A percentile compares a stretch with the other conserved stretches of the same genome.
These are phyloP conservation scores for Diversispora eburnea DNA, from an alignment of 192 early-diverging fungal genomes.

Conservation along the genomic window DNA sequence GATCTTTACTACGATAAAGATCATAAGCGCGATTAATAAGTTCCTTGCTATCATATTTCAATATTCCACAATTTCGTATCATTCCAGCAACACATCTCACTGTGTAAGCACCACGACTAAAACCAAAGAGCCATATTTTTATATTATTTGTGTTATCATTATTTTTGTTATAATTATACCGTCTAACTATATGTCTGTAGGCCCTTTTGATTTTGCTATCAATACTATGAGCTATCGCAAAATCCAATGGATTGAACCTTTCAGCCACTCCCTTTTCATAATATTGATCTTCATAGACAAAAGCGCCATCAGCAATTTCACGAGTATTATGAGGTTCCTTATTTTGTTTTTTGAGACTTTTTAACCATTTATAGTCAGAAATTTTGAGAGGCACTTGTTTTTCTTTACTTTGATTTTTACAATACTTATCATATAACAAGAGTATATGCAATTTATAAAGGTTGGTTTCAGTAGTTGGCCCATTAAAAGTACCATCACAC, in stretches of 20 bases:
- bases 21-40: conserved; percentile 14
- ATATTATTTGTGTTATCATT: neutral
- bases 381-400: too few relatives aligned
- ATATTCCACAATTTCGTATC: conserved; percentile 32
- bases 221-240: neutral
- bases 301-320: too few relatives aligned
- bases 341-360: too few relatives aligned
- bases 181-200: neutral
- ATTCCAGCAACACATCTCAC: conserved; percentile 30
- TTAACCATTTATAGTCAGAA: too few relatives aligned
- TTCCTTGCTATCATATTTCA: neutral
- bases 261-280: too few relatives aligned
- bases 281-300: too few relatives aligned
- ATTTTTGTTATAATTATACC: neutral
- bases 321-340: too few relatives aligned
- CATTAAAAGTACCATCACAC: neutral
- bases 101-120: conserved; percentile 29
- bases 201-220: neutral
- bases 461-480: too few relatives aligned
- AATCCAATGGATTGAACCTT: too few relatives aligned
- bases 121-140: conserved; percentile 40
- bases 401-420: too few relatives aligned
- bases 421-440: too few relatives aligned
- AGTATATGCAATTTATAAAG: too few relatives aligned
- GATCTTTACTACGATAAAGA: conserved; percentile 8